Percentiles rank a stretch among this genome's conserved stretches.
Evolutionary conservation across 2,329 filamentous ascomycete genomes (phyloP).

Genomic region (Neopestalotiopsis rosae): DNA sequence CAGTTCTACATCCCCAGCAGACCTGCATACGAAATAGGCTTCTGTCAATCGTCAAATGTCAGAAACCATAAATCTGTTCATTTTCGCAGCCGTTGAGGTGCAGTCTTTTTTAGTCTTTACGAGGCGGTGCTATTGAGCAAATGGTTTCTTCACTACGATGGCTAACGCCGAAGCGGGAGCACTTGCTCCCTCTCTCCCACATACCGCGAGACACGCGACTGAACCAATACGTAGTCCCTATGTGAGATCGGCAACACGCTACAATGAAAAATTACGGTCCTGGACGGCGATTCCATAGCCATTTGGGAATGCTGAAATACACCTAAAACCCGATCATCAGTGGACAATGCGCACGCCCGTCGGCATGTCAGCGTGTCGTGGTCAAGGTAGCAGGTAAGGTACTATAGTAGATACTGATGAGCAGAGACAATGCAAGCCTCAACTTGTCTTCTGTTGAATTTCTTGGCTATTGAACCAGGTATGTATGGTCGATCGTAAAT

Average conservation of each 20-base stretch:
- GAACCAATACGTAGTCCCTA: neutral
- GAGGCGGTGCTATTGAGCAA: neutral
- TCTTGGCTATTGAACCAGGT: neutral
- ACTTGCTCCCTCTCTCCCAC: neutral
- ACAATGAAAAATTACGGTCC: neutral
- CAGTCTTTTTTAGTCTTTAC: neutral
- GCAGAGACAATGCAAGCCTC: constrained; percentile 15
- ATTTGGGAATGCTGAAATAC: neutral
- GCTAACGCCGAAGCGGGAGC: neutral
- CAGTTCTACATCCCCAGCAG: neutral
- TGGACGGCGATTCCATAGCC: neutral
- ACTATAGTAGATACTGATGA: neutral
- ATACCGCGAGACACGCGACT: neutral
- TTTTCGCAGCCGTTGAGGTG: neutral
- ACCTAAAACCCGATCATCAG: neutral
- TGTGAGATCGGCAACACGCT: neutral
- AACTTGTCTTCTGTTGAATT: neutral
- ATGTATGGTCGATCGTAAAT: constrained; percentile 3
- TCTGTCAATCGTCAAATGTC: constrained; percentile 4
- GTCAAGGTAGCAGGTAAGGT: neutral
- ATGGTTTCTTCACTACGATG: neutral
- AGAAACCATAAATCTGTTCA: neutral
- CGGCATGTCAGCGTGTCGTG: neutral
- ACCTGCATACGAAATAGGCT: neutral
- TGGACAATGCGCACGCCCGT: neutral